Base-by-base conservation (phyloP, 345 rosid genomes). In the Erysimum cheiranthoides region DNA sequence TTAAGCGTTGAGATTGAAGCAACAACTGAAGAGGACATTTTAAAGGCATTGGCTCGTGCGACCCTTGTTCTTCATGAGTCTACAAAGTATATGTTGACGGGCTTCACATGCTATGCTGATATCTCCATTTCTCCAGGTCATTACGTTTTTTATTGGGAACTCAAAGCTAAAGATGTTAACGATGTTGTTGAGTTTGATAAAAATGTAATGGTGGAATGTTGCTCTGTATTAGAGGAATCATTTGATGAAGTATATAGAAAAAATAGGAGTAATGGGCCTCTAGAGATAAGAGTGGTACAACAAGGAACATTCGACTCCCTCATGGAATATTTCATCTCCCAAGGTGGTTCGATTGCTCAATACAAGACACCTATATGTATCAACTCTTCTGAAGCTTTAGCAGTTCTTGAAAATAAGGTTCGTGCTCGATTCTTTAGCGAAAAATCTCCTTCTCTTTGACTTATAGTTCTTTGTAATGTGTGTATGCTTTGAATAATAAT, bases 11-110 rank as follows among this genome's bases (percentile, higher is more conserved):
- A 82, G 45, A 64, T 84, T 0, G 96, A 90, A 68, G 83, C 82
- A 73, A 90, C 96, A 35, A 88, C 84, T 27, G 96, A 90, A 71
- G 90, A 81, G 36, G 90, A 90, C 62, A 72, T 90, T n/a, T 69
- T 83, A 30, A 81, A 82, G 10, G 96, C 91, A 13, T 78, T 88
- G 46, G 66, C 75, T 14, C 65, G 69, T 46, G 90, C 86, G 18
- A 72, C 74, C 58, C 42, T 2, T 8, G 50, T 74, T n/a, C 78
- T 86, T 21, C 25, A 21, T 1, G 85, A 86, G 43, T 84, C 86
- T 14, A 83, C 73, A 0, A 84, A 86, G 28, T 65, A 80, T 16
- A 80, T 86, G 51, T 58, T 90, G 54, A 80, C 81, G 0, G 85
- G 81, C 28, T 84, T 84, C 82, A 88, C 90, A 1, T 80, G 90